phyloP scores from a whole-genome alignment of 805 yeast species.

The Ascoidea tarda region DNA sequence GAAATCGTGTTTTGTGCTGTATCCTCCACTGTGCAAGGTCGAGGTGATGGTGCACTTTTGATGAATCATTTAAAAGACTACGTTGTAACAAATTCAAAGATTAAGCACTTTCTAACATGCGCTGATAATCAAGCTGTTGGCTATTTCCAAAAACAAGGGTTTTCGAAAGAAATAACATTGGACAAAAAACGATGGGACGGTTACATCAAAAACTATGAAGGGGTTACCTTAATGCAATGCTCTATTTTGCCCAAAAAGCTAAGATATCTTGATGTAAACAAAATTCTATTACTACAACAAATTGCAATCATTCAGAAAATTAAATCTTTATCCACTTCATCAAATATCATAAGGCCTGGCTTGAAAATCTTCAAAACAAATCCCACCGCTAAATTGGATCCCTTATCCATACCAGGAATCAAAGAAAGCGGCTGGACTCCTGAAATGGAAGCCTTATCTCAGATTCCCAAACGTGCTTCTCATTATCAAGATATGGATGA shows the following conservation, averaged over 20 bases:
- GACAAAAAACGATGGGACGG: slow-evolving; percentile 94
- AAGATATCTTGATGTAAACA: slow-evolving; percentile 79
- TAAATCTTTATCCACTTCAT: slow-evolving; percentile 43
- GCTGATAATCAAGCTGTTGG: slow-evolving; percentile 99
- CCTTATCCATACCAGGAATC: slow-evolving; percentile 78
- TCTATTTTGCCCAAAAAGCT: slow-evolving; percentile 70
- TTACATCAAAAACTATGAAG: slow-evolving; percentile 96
- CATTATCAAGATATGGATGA: slow-evolving; percentile 92
- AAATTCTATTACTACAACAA: slow-evolving; percentile 73
- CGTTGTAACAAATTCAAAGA: slow-evolving; percentile 75
- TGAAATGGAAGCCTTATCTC: slow-evolving; percentile 94
- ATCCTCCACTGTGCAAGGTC: slow-evolving; percentile 91
- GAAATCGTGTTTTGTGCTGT: slow-evolving; percentile 98
- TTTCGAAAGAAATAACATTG: slow-evolving; percentile 84
- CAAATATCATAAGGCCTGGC: slow-evolving; percentile 76
- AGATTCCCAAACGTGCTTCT: slow-evolving; percentile 87
- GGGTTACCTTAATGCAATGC: slow-evolving; percentile 97
- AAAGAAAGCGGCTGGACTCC: slow-evolving; percentile 96
- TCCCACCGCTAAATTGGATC: slow-evolving; percentile 35
- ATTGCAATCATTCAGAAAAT: slow-evolving; percentile 86
- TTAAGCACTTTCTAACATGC: slow-evolving; percentile 80
- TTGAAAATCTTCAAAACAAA: slow-evolving; percentile 48
- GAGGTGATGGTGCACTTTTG: slow-evolving; percentile 97
- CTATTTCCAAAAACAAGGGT: slow-evolving; percentile 95
- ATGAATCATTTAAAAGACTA: slow-evolving; percentile 97